Conservation (phyloP, 1,284 basidiomycete species). For the Singerocomus rubriflavus region DNA sequence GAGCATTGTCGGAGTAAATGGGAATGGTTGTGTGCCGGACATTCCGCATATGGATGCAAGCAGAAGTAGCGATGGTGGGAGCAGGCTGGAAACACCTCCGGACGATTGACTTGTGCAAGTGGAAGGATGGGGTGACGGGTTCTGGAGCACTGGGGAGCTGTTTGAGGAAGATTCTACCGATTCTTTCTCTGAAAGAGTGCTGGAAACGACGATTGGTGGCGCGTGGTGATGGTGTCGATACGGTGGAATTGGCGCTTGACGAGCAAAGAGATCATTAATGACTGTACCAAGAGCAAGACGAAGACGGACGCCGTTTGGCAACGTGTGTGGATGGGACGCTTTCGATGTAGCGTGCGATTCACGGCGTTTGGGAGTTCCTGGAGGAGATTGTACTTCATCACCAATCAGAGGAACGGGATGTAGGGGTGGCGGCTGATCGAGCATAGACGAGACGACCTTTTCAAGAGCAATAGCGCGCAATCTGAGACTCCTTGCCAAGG, state of each 20-base stretch:
- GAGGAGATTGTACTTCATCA: conserved; percentile 47
- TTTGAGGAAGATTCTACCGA: conserved; percentile 24
- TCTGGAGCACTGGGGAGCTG: conserved; percentile 24
- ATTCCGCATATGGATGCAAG: conserved; percentile 39
- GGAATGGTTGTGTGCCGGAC: conserved; percentile 5
- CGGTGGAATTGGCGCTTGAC: conserved; percentile 56
- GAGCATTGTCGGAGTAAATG: conserved; percentile 5
- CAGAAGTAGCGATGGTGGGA: conserved; percentile 39
- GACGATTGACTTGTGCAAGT: conserved; percentile 26
- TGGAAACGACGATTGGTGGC: conserved; percentile 29
- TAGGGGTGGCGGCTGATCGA: conserved; percentile 66
- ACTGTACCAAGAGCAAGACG: conserved; percentile 68
- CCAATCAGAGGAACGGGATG: conserved; percentile 38
- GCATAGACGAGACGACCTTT: conserved; percentile 75
- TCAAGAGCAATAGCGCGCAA: conserved; percentile 74
- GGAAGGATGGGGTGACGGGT: conserved; percentile 29
- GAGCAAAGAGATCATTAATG: conserved; percentile 75
- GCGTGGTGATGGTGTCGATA: conserved; percentile 44
- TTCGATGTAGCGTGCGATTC: conserved; percentile 25
- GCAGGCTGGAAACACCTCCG: conserved; percentile 2
- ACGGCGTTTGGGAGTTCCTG: conserved; percentile 45
- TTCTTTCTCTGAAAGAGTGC: conserved; percentile 23
- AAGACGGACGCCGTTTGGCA: conserved; percentile 78
- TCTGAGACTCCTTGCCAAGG: conserved; percentile 57
- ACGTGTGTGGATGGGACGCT: conserved; percentile 49